A percentile compares a stretch with the other conserved stretches of the same genome.
Conservation (phyloP, 805 yeast species). For the Wickerhamomyces ciferrii region DNA sequence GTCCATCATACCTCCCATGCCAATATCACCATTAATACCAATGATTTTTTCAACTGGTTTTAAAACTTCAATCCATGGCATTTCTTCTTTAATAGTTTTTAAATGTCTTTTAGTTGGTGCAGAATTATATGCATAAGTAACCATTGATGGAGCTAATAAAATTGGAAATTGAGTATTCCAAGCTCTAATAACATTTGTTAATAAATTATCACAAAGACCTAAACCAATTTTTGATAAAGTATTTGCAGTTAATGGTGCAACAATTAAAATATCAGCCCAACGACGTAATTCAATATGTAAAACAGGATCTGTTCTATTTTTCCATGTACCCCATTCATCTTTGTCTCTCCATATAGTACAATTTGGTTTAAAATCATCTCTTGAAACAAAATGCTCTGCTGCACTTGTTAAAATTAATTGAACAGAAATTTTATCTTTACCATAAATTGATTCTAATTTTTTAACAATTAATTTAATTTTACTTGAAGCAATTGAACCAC, state of each 20-base stretch:
- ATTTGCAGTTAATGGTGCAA: constrained; percentile 95
- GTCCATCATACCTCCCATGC: constrained; percentile 99
- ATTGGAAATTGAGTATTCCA: constrained; percentile 94
- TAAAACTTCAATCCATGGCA: constrained; percentile 93
- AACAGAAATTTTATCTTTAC: constrained; percentile 67
- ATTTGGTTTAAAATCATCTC: constrained; percentile 46
- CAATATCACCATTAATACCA: constrained; percentile 92
- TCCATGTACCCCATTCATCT: constrained; percentile 95
- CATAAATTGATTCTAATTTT: constrained; percentile 76
- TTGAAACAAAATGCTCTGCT: constrained; percentile 73
- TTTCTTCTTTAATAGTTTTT: constrained; percentile 72
- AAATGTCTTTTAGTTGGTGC: constrained; percentile 84
- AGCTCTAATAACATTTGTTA: constrained; percentile 87
- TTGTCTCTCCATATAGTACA: constrained; percentile 88
- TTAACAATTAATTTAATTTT: constrained; percentile 76
- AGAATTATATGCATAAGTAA: constrained; percentile 84
- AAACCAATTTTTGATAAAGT: constrained; percentile 83
- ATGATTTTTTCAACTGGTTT: constrained; percentile 93
- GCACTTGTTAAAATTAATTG: constrained; percentile 83
- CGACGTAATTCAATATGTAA: constrained; percentile 90
- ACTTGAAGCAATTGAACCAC: constrained; percentile 83
- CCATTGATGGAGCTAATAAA: constrained; percentile 93
- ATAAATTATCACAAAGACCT: constrained; percentile 88
- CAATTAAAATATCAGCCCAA: constrained; percentile 92
- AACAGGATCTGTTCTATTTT: constrained; percentile 79